Percentiles rank a stretch among this genome's conserved stretches.
Evolutionary conservation across 208 protist species (phyloP).

Genomic region (Tritrichomonas foetus): DNA sequence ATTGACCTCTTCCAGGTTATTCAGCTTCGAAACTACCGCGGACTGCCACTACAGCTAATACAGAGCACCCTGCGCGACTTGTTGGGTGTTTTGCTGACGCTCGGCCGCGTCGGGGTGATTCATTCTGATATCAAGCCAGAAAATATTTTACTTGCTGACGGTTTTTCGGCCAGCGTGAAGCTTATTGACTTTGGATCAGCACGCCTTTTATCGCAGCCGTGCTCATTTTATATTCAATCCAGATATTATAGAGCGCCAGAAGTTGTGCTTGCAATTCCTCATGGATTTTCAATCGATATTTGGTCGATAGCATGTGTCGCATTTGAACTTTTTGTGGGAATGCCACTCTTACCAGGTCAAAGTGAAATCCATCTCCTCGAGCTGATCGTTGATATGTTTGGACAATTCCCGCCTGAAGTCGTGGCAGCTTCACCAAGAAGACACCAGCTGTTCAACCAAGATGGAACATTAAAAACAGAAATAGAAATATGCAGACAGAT

Average conservation of each 20-base stretch:
- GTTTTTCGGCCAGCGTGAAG: constrained; percentile 67
- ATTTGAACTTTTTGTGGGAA: constrained; percentile 91
- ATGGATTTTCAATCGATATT: constrained; percentile 62
- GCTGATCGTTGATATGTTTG: background rate
- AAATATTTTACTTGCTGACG: background rate
- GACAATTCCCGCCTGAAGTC: background rate
- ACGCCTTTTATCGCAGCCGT: constrained; percentile 72
- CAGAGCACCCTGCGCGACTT: background rate
- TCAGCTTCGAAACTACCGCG: background rate
- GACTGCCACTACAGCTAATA: background rate
- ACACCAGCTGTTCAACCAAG: background rate
- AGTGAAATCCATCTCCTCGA: background rate
- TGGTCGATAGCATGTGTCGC: constrained; percentile 96
- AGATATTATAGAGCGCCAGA: constrained; percentile 83
- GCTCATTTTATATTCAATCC: constrained; percentile 82
- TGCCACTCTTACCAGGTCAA: background rate
- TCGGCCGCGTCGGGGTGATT: background rate
- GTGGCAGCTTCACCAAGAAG: background rate
- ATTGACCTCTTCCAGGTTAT: background rate
- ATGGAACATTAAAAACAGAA: constrained; percentile 1
- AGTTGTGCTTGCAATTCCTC: constrained; percentile 62
- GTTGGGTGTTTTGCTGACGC: background rate
- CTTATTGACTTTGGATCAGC: constrained; percentile 95
- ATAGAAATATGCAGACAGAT: background rate
- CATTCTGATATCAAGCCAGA: constrained; percentile 20